phyloP scores from a whole-genome alignment of 768 basidiomycete genomes.

The Hemileccinum impolitum region DNA sequence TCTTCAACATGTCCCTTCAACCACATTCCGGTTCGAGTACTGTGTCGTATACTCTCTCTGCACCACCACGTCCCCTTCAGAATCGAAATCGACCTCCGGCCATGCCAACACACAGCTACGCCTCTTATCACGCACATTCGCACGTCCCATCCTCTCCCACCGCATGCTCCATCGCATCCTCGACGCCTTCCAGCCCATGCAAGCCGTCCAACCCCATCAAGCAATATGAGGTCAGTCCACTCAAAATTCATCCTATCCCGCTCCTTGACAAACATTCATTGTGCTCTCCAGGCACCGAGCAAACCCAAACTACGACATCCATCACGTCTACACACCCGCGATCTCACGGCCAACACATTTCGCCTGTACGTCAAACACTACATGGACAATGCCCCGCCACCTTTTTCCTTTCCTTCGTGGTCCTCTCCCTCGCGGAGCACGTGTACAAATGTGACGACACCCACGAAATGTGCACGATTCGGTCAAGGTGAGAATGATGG shows the following conservation, averaged over 20 bases:
- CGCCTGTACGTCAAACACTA: constrained; percentile 76
- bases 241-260: neutral
- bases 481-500: constrained; percentile 5
- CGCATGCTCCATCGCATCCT: constrained; percentile 23
- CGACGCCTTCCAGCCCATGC: constrained; percentile 30
- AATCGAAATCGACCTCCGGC: constrained; percentile 2
- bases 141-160: constrained; percentile 21
- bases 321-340: constrained; percentile 58
- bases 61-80: constrained; percentile 14
- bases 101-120: neutral
- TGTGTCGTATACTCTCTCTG: constrained; percentile 7
- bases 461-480: constrained; percentile 32
- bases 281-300: constrained; percentile 1
- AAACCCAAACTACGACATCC: constrained; percentile 66
- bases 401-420: neutral
- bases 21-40: neutral
- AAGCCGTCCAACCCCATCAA: constrained; percentile 25
- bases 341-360: constrained; percentile 70
- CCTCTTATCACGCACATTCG: neutral
- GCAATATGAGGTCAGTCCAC: constrained; percentile 6
- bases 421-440: constrained; percentile 3
- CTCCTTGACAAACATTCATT: neutral
- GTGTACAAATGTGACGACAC: constrained; percentile 14
- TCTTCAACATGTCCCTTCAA: constrained; percentile 12
- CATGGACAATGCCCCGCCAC: constrained; percentile 54